Percentiles rank a stretch among this genome's conserved stretches.
phyloP scores from a whole-genome alignment of 129 eudicot genomes.

The Artemisia argyi region DNA sequence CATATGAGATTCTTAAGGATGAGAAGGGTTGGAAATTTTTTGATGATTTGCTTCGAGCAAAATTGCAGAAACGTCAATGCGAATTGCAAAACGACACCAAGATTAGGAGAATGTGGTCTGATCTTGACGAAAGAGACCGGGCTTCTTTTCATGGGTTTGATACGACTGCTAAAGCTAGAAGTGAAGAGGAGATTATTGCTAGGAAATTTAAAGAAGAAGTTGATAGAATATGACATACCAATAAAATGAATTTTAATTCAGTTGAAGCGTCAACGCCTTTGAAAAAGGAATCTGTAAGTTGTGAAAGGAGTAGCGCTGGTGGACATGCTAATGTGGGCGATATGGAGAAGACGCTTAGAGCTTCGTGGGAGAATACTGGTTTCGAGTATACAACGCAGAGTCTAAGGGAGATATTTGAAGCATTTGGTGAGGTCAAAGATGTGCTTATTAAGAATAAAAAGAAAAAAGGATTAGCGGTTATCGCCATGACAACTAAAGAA shows the following conservation, averaged over 20 bases:
- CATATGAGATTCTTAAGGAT: no score
- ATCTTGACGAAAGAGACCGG: no score
- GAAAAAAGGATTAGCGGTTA: conserved; percentile 70
- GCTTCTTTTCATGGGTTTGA: no score
- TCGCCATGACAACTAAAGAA: conserved; percentile 72
- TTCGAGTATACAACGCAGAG: conserved; percentile 57
- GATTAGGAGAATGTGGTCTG: no score
- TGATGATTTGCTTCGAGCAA: no score
- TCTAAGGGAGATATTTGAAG: conserved; percentile 50
- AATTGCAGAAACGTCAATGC: no score
- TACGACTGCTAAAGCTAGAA: no score
- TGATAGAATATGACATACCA: conserved; percentile 53
- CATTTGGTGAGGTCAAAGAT: conserved; percentile 77
- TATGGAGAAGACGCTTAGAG: conserved; percentile 64
- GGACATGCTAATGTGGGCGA: conserved; percentile 42
- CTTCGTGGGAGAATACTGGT: conserved; percentile 74
- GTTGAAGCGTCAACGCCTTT: conserved; percentile 1
- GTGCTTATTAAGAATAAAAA: conserved; percentile 66
- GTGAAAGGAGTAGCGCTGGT: conserved; percentile 23
- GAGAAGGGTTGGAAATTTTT: no score
- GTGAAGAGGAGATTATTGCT: conserved; percentile 53
- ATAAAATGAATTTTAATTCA: conserved; percentile 20
- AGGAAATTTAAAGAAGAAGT: conserved; percentile 64
- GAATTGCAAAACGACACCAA: no score
- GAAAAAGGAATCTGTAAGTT: conserved; percentile 17